Evolutionary conservation across 805 yeast genomes (phyloP), one percentile per base, ranked within the genome.

Genomic region (Wickerhamiella vanderwaltii): DNA sequence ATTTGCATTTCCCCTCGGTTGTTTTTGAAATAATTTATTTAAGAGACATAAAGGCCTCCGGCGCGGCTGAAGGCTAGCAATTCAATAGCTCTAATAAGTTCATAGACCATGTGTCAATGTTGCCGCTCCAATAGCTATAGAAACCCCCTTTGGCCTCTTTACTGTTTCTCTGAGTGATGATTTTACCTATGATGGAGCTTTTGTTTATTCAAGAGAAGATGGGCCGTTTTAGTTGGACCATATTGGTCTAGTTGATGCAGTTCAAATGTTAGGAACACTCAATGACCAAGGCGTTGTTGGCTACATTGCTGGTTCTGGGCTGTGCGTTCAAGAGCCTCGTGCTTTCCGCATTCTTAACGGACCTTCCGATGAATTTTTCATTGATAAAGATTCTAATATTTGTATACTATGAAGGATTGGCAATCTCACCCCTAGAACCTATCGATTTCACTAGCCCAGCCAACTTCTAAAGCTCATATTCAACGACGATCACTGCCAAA

Each of bases 91-190:
- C n/a, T n/a, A n/a, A n/a, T n/a, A n/a, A n/a, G n/a, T n/a, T n/a
- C n/a, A n/a, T n/a, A n/a, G n/a, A n/a, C n/a, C n/a, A n/a, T n/a
- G n/a, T n/a, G n/a, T n/a, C n/a, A n/a, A n/a, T n/a, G n/a, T 44
- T 26, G 50, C 50, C 6, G 50, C 51, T n/a, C 53, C 52, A 22
- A 34, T 29, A 4, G 34, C 31, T n/a, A 34, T 40, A 12, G 26
- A 26, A 22, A 22, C 43, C n/a, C 43, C 43, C 23, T 40, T 40
- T 22, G 43, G 43, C 22, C 22, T 40, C 13, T n/a, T n/a, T n/a
- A 23, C 15, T 15, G 18, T 25, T 17, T 16, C 39, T 13, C 31
- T 32, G 6, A 15, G 46, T 31, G 15, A 43, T 22, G 18, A 28
- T 13, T 28, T 9, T n/a, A 16, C 15, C 22, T 25, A n/a, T n/a